These are phyloP conservation scores for Camellia lanceoleosa DNA, from an alignment of 148 eudicot species.

Conservation along the genomic window DNA sequence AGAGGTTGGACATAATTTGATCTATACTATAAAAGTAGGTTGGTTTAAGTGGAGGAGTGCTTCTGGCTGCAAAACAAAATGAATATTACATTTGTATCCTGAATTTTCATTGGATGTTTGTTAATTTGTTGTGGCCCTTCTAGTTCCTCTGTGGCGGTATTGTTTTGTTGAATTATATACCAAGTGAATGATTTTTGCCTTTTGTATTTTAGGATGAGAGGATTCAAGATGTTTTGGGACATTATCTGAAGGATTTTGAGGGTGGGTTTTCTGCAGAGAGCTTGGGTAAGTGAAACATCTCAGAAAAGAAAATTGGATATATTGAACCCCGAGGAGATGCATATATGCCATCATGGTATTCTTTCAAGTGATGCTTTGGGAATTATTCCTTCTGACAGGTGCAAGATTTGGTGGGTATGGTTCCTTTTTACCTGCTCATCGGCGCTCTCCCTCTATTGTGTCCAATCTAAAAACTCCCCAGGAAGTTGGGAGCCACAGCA, in stretches of 20 bases:
- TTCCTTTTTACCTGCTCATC: slow-evolving; percentile 38
- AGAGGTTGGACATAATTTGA: too few relatives aligned
- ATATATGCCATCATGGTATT: background rate
- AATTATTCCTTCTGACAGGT: slow-evolving; percentile 28
- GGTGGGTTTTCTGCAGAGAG: slow-evolving; percentile 34
- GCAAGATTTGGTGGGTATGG: slow-evolving; percentile 49
- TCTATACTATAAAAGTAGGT: too few relatives aligned
- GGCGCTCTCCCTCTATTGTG: slow-evolving; percentile 24
- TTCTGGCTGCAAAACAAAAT: too few relatives aligned
- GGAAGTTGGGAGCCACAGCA: slow-evolving; percentile 14
- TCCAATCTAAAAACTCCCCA: slow-evolving; percentile 21
- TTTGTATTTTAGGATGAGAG: slow-evolving; percentile 33
- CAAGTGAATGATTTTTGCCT: background rate
- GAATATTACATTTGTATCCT: too few relatives aligned
- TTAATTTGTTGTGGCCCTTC: too few relatives aligned
- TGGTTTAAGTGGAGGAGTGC: too few relatives aligned
- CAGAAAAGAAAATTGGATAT: too few relatives aligned
- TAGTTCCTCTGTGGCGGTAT: too few relatives aligned
- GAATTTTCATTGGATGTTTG: too few relatives aligned
- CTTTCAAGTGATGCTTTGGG: background rate
- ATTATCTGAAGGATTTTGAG: slow-evolving; percentile 48
- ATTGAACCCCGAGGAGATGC: too few relatives aligned
- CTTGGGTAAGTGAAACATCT: slow-evolving; percentile 32
- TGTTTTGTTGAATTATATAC: background rate
- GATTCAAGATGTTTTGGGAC: slow-evolving; percentile 43